A percentile compares a stretch with the other conserved stretches of the same genome.
Evolutionary conservation across 805 yeast species (phyloP).

Genomic region (Alloascoidea africana): DNA sequence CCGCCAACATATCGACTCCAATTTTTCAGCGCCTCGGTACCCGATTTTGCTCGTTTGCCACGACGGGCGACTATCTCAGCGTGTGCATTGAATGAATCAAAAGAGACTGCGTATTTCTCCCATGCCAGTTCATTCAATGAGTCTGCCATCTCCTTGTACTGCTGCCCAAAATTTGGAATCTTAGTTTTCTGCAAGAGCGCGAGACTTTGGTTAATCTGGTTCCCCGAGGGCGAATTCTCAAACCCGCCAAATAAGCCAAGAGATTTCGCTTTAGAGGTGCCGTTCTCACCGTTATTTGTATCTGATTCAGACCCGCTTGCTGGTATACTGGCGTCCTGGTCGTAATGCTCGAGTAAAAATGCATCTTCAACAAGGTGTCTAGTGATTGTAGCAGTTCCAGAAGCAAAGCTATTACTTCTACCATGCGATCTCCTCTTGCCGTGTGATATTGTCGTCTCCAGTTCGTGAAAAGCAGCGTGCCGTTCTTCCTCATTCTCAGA

Average conservation of each 20-base stretch:
- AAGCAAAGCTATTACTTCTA: background rate
- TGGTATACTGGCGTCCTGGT: background rate
- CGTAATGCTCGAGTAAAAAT: too few species aligned
- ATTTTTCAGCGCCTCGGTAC: constrained; percentile 12
- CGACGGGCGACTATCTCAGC: constrained; percentile 75
- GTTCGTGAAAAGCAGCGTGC: background rate
- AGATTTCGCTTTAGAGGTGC: background rate
- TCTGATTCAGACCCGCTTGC: background rate
- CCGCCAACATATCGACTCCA: constrained; percentile 9
- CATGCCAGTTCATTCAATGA: constrained; percentile 53
- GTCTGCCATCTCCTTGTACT: constrained; percentile 25
- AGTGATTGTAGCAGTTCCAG: background rate
- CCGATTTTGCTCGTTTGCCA: constrained; percentile 28
- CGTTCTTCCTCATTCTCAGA: background rate
- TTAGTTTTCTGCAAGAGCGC: constrained; percentile 7
- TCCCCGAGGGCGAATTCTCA: constrained; percentile 2
- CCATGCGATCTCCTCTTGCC: too few species aligned
- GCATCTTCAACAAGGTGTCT: background rate
- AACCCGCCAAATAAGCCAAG: constrained; percentile 2
- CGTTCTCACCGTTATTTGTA: background rate
- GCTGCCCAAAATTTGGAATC: constrained; percentile 17
- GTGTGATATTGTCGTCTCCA: background rate
- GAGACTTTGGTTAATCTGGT: constrained; percentile 1
- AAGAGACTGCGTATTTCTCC: constrained; percentile 62
- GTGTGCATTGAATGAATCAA: constrained; percentile 69